Conservation (phyloP, 2,329 filamentous ascomycete genomes). For the Furcasterigmium sp. region DNA sequence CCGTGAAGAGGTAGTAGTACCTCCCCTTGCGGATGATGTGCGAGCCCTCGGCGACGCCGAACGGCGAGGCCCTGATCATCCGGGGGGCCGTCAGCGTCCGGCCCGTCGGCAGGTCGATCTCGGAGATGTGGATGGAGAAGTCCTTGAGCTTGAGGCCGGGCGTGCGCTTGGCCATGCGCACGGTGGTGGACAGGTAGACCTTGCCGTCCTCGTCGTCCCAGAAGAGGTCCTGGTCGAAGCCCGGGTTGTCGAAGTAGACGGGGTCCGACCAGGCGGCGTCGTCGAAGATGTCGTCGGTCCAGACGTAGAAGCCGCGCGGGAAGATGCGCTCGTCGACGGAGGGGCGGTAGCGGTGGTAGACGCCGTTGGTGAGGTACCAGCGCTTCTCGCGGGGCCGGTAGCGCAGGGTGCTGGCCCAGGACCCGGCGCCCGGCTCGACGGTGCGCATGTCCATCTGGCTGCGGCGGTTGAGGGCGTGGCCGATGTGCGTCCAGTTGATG, state of each 20-base stretch:
- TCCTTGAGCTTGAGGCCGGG: constrained; percentile 38
- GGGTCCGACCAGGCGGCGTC: constrained; percentile 46
- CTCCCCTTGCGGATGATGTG: constrained; percentile 28
- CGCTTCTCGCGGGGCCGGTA: constrained; percentile 30
- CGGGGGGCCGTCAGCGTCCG: constrained; percentile 28
- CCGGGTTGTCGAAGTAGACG: constrained; percentile 46
- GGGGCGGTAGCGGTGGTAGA: constrained; percentile 37
- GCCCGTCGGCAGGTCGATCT: constrained; percentile 36
- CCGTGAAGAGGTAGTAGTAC: constrained; percentile 34
- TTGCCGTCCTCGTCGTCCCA: constrained; percentile 41
- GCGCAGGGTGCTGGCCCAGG: constrained; percentile 42
- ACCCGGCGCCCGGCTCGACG: constrained; percentile 43
- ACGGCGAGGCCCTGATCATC: constrained; percentile 28
- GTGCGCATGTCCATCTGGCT: constrained; percentile 47
- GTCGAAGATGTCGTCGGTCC: constrained; percentile 47
- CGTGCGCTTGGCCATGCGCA: constrained; percentile 27
- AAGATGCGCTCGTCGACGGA: constrained; percentile 38
- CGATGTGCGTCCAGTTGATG: constrained; percentile 46
- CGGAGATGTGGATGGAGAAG: constrained; percentile 42
- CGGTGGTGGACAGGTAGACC: constrained; percentile 41
- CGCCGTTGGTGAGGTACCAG: constrained; percentile 40
- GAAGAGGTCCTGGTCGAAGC: constrained; percentile 48
- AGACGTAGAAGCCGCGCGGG: constrained; percentile 49
- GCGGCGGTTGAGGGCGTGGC: constrained; percentile 43
- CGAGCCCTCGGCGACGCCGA: constrained; percentile 36